phyloP scores from a whole-genome alignment of 352 stramenopile genomes.

The Aphanomyces invadans region DNA sequence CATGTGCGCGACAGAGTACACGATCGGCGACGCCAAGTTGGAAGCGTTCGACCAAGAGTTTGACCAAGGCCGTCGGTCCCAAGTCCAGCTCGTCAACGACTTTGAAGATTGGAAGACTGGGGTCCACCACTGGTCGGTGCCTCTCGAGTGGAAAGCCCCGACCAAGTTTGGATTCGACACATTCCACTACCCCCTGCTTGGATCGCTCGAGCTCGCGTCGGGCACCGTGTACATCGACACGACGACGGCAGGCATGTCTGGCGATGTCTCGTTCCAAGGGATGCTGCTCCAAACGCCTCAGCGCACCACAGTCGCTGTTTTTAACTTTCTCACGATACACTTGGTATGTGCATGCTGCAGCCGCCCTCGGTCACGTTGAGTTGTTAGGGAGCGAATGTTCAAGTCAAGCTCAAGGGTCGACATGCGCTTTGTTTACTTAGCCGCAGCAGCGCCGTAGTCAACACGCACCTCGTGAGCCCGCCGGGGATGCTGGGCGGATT shows the following conservation, averaged over 20 bases:
- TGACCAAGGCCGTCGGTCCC: slow-evolving; percentile 50
- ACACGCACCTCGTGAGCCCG: slow-evolving; percentile 68
- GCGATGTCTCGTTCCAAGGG: slow-evolving; percentile 51
- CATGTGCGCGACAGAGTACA: slow-evolving; percentile 53
- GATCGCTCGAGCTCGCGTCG: slow-evolving; percentile 64
- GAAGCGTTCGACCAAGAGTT: slow-evolving; percentile 83
- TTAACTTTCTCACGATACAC: slow-evolving; percentile 94
- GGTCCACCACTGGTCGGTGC: slow-evolving; percentile 46
- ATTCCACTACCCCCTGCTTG: slow-evolving; percentile 55
- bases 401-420: slow-evolving; percentile 78
- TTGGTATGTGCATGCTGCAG: slow-evolving; percentile 35
- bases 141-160: neutral
- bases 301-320: slow-evolving; percentile 89
- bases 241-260: slow-evolving; percentile 41
- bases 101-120: slow-evolving; percentile 96
- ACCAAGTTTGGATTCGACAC: slow-evolving; percentile 39
- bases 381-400: slow-evolving; percentile 45
- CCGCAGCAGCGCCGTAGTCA: slow-evolving; percentile 86
- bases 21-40: slow-evolving; percentile 51
- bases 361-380: neutral
- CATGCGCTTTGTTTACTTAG: slow-evolving; percentile 86
- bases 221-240: slow-evolving; percentile 76
- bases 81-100: slow-evolving; percentile 82
- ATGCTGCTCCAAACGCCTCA: slow-evolving; percentile 50
- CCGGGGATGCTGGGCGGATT: slow-evolving; percentile 91